A percentile compares a stretch with the other conserved stretches of the same genome.
These are phyloP conservation scores for Penicillium sp. DNA, from an alignment of 2,329 filamentous ascomycete species.

Conservation along the genomic window DNA sequence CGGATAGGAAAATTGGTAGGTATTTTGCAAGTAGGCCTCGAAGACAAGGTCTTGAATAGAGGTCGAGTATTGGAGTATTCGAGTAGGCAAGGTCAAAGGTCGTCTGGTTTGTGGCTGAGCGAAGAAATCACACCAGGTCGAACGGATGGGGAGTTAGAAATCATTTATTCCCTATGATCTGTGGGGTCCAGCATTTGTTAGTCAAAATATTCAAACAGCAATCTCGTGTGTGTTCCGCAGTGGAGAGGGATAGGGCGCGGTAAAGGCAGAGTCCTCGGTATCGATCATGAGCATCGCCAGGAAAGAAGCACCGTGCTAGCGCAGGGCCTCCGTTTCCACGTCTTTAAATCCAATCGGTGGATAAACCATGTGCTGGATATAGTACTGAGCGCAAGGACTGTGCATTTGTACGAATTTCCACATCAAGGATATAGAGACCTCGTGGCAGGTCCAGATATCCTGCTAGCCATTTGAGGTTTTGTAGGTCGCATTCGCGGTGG, in stretches of 20 bases:
- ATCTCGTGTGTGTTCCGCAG: not conserved
- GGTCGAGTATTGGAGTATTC: slow-evolving; percentile 10
- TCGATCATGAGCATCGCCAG: not conserved
- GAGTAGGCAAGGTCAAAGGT: slow-evolving; percentile 23
- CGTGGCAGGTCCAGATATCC: not conserved
- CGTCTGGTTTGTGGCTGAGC: slow-evolving; percentile 22
- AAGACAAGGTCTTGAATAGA: not conserved
- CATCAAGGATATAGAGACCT: not conserved
- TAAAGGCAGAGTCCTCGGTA: not conserved
- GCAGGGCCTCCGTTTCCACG: slow-evolving; percentile 2
- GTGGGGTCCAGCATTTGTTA: slow-evolving; percentile 13
- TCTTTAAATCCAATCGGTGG: slow-evolving; percentile 2
- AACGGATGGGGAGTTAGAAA: slow-evolving; percentile 22
- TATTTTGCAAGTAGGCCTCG: not conserved
- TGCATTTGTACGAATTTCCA: not conserved
- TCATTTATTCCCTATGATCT: slow-evolving; percentile 29
- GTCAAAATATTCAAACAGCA: slow-evolving; percentile 5
- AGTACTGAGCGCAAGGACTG: not conserved
- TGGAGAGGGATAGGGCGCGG: not conserved
- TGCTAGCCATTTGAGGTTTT: slow-evolving; percentile 2
- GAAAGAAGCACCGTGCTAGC: slow-evolving; percentile 4
- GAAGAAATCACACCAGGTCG: slow-evolving; percentile 27
- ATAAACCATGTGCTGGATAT: not conserved
- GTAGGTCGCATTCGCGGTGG: slow-evolving; percentile 9
- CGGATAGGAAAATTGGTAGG: not conserved